A percentile compares a stretch with the other conserved stretches of the same genome.
These are phyloP conservation scores for Proteromonas lacertae DNA, from an alignment of 352 stramenopile genomes.

Conservation along the genomic window DNA sequence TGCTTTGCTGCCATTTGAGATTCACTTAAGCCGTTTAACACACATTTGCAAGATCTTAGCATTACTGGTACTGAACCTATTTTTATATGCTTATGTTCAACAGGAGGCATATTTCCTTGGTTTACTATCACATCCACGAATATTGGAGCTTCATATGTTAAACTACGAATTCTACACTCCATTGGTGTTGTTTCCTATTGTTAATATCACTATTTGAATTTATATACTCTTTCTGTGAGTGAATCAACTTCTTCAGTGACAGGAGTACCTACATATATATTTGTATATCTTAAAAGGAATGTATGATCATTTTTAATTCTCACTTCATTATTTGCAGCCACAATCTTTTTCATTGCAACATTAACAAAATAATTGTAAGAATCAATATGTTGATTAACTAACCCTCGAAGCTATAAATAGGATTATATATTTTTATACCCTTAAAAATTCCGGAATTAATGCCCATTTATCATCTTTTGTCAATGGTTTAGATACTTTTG, in stretches of 20 bases:
- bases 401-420: slow-evolving; percentile 21
- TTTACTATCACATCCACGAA: slow-evolving; percentile 95
- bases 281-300: slow-evolving; percentile 92
- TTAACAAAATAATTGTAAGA: slow-evolving; percentile 97
- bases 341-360: slow-evolving; percentile 91
- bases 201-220: background rate
- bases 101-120: slow-evolving; percentile 72
- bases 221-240: background rate
- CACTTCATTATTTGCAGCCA: slow-evolving; percentile 57
- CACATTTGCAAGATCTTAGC: slow-evolving; percentile 71
- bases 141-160: slow-evolving; percentile 89
- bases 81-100: slow-evolving; percentile 60
- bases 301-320: slow-evolving; percentile 62
- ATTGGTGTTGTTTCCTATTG: slow-evolving; percentile 92
- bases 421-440: too few relatives aligned
- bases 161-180: slow-evolving; percentile 86
- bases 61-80: slow-evolving; percentile 92
- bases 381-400: slow-evolving; percentile 82
- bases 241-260: slow-evolving; percentile 85
- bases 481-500: too few relatives aligned
- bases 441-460: slow-evolving; percentile 90
- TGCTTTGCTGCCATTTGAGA: slow-evolving; percentile 69
- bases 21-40: slow-evolving; percentile 67
- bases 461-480: slow-evolving; percentile 94
- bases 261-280: slow-evolving; percentile 80